A percentile compares a stretch with the other conserved stretches of the same genome.
These are phyloP conservation scores for Cairneyella variabilis DNA, from an alignment of 495 filamentous ascomycete species.

Conservation along the genomic window DNA sequence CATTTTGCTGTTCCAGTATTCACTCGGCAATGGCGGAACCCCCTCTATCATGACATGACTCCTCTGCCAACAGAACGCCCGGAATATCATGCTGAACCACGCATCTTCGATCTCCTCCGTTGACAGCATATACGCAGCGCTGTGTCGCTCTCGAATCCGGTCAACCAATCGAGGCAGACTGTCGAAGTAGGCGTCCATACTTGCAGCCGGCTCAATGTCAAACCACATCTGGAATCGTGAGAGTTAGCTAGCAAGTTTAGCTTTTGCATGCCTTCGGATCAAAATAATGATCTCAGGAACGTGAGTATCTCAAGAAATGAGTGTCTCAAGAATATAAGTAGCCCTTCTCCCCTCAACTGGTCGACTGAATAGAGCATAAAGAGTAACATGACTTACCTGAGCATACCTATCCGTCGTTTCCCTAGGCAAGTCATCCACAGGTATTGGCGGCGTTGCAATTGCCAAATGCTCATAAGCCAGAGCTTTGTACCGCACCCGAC, in stretches of 20 bases:
- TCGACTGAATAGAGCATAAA: too few relatives aligned
- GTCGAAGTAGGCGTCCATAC: not conserved
- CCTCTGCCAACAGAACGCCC: conserved; percentile 5
- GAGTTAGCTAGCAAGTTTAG: too few relatives aligned
- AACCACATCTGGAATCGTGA: not conserved
- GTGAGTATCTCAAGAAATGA: too few relatives aligned
- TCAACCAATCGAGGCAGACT: not conserved
- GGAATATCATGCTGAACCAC: conserved; percentile 2
- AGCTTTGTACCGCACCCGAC: not conserved
- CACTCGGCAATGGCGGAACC: not conserved
- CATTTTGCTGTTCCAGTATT: conserved; percentile 11
- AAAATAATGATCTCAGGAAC: too few relatives aligned
- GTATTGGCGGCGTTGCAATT: not conserved
- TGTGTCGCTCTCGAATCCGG: not conserved
- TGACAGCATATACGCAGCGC: not conserved
- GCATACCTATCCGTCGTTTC: not conserved
- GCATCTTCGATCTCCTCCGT: conserved; percentile 3
- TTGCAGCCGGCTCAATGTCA: not conserved
- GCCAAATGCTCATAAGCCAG: not conserved
- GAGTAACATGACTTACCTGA: too few relatives aligned
- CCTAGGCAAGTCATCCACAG: not conserved
- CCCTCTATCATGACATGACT: not conserved
- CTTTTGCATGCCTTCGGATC: too few relatives aligned
- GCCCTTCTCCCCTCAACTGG: too few relatives aligned
- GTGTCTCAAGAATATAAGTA: too few relatives aligned